phyloP scores from a whole-genome alignment of 2,329 filamentous ascomycete species.

The Aspergillus sp. region DNA sequence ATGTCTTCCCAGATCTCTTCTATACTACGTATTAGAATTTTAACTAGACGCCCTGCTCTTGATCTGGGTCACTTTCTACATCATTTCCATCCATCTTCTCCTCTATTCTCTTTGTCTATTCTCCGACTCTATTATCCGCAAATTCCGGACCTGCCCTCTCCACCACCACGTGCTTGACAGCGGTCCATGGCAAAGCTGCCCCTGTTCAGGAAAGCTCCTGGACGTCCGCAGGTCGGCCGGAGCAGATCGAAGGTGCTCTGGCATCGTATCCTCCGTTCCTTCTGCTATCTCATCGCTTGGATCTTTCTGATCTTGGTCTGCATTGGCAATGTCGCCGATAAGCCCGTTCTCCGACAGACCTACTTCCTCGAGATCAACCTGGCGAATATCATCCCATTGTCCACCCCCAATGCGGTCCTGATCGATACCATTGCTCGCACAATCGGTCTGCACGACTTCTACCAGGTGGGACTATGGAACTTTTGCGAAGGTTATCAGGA shows the following conservation, averaged over 20 bases:
- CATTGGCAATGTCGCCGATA: constrained; percentile 71
- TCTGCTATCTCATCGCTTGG: constrained; percentile 72
- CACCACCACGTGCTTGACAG: not conserved
- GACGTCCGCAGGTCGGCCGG: constrained; percentile 31
- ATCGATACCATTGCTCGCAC: constrained; percentile 87
- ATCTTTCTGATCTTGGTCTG: constrained; percentile 80
- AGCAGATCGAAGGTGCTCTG: constrained; percentile 45
- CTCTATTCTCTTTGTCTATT: not conserved
- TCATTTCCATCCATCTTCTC: not conserved
- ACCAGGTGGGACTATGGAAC: constrained; percentile 87
- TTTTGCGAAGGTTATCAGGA: constrained; percentile 84
- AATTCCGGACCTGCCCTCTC: not conserved
- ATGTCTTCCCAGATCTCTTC: not conserved
- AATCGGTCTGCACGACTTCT: constrained; percentile 89
- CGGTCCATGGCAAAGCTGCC: constrained; percentile 30
- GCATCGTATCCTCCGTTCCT: constrained; percentile 65
- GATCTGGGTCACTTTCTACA: not conserved
- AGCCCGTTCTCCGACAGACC: constrained; percentile 64
- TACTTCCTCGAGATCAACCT: constrained; percentile 87
- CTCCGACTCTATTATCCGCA: not conserved
- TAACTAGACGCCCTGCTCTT: not conserved
- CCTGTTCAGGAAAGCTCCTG: constrained; percentile 27
- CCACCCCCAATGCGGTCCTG: constrained; percentile 69
- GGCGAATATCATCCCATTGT: constrained; percentile 74
- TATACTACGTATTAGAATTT: not conserved